Conservation (phyloP, 768 basidiomycete species). For the Boletus vermiculosoides region DNA sequence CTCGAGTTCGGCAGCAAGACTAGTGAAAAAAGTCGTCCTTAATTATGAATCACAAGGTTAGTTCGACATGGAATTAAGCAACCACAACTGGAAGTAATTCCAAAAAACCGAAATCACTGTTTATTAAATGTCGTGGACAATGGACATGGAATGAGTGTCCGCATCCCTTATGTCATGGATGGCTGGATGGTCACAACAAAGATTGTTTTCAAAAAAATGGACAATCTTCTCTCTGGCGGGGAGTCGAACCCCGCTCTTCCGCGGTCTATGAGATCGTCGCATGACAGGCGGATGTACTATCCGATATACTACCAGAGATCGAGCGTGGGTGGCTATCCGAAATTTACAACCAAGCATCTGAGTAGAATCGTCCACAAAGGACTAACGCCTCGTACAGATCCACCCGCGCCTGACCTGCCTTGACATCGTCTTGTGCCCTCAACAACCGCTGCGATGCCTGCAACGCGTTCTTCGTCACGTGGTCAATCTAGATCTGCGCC, state of each 20-base stretch:
- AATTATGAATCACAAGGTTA: too few relatives aligned
- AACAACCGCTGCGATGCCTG: conserved; percentile 53
- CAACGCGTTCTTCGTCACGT: conserved; percentile 50
- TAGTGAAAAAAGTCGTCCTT: too few relatives aligned
- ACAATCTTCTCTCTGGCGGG: conserved; percentile 40
- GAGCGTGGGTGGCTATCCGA: neutral
- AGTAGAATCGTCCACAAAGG: neutral
- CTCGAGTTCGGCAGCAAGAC: too few relatives aligned
- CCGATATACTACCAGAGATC: conserved; percentile 47
- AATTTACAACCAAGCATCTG: neutral
- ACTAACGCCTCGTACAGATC: conserved; percentile 35
- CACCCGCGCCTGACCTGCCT: conserved; percentile 34
- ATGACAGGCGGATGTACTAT: conserved; percentile 51
- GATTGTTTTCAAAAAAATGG: too few relatives aligned
- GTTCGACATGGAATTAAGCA: too few relatives aligned
- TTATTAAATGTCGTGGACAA: too few relatives aligned
- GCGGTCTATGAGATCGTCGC: conserved; percentile 16
- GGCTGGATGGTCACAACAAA: too few relatives aligned
- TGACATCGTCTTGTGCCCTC: conserved; percentile 37
- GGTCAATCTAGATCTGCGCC: conserved; percentile 57
- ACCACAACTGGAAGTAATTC: too few relatives aligned
- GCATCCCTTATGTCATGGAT: too few relatives aligned
- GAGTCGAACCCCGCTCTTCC: conserved; percentile 45
- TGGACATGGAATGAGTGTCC: too few relatives aligned
- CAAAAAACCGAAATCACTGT: too few relatives aligned